Conservation (phyloP, 345 rosid species). For the Luvunga scandens region DNA sequence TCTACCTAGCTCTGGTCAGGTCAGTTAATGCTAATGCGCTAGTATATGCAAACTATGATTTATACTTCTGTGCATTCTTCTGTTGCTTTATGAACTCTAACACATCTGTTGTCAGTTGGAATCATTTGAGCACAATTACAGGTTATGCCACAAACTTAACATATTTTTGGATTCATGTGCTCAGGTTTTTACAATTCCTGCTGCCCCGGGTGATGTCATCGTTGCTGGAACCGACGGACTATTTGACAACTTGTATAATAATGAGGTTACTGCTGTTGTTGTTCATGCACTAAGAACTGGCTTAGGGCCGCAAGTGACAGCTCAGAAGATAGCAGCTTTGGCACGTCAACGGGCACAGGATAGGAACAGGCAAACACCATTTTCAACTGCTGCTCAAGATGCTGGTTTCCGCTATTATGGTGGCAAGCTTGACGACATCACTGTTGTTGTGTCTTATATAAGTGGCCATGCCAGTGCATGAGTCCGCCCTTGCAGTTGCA, state of each 20-base stretch:
- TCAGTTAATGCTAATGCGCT: constrained; percentile 22
- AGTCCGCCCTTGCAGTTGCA: not conserved
- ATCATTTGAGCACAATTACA: not conserved
- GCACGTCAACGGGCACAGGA: constrained; percentile 81
- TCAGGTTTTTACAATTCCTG: constrained; percentile 78
- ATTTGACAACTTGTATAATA: constrained; percentile 84
- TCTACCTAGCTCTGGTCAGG: constrained; percentile 90
- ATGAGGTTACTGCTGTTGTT: constrained; percentile 74
- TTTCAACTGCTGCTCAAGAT: constrained; percentile 84
- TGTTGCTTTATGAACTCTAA: not conserved
- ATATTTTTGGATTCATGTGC: constrained; percentile 1
- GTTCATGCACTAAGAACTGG: constrained; percentile 75
- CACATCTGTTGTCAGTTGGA: not conserved
- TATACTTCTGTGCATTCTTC: not conserved
- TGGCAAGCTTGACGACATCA: constrained; percentile 98
- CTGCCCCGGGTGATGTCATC: constrained; percentile 73
- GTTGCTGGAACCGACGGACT: constrained; percentile 96
- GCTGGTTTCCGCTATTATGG: constrained; percentile 88
- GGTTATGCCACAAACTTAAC: not conserved
- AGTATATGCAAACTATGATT: not conserved
- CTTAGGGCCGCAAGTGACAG: constrained; percentile 63
- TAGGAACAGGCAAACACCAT: constrained; percentile 76
- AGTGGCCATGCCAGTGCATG: constrained; percentile 24
- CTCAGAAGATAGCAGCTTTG: constrained; percentile 81
- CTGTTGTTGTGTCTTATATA: constrained; percentile 80